Evolutionary conservation across 2,329 filamentous ascomycete species (phyloP), one percentile per base, ranked within the genome.

Genomic region (Aspergillus sclerotialis): DNA sequence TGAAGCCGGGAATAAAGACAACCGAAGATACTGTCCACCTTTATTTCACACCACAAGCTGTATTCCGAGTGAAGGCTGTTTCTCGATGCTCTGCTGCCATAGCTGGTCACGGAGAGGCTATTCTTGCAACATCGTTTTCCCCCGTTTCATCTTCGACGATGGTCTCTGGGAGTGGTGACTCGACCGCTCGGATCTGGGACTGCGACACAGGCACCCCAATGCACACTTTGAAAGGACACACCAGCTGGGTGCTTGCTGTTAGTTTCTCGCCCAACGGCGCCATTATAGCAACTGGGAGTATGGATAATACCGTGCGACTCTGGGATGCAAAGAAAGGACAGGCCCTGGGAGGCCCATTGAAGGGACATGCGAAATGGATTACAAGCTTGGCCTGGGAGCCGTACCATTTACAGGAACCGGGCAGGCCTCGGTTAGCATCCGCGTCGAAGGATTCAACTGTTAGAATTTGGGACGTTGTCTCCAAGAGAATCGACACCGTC

Each of bases 131-230:
- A 2, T 80, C 89, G 25, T 96, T 95, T 61, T 92, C 84, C 1
- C 90, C 90, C 0, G 74, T 76, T 24, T 79, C 76, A 5, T 90
- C 84, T 16, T 78, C 79, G 8, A 74, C 81, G 38, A 74, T 95
- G 60, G 89, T 88, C 0, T 94, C 86, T 2, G 92, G 90, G 1
- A 87, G 83, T 41, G 92, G 92, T 30, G 92, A 98, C 55, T 83
- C 83, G 48, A 95, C 89, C 2, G 90, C 89, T 0, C 72, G 90
- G 37, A 82, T 96, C 65, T 95, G 87, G 87, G 89, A 98, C 53
- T 89, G 87, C 31, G 86, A 95, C 52, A 95, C 88, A 0, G 89
- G 89, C 30, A 95, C 88, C 8, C 88, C 89, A 0, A 76, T 86
- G 41, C 77, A 84, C 60, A 96, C 88, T 0, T 65, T 96, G 31